A percentile compares a stretch with the other conserved stretches of the same genome.
phyloP scores from a whole-genome alignment of 768 basidiomycete species.

The Mycena albidolilacea region DNA sequence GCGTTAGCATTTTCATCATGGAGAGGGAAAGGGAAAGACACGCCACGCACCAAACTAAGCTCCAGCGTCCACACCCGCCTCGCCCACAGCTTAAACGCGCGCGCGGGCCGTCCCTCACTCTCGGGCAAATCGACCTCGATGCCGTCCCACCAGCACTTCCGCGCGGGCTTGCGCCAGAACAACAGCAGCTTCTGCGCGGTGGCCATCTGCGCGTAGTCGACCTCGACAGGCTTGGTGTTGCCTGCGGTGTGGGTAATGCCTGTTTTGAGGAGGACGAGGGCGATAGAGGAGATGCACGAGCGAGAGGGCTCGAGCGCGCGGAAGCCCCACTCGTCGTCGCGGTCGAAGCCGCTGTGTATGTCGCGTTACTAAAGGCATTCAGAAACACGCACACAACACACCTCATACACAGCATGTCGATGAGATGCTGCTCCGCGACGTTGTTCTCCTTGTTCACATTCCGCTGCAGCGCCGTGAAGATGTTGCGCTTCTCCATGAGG shows the following conservation, averaged over 20 bases:
- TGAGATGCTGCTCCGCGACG: slow-evolving; percentile 97
- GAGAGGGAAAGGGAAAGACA: neutral
- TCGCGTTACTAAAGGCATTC: neutral
- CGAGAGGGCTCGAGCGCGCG: slow-evolving; percentile 95
- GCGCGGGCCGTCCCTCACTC: slow-evolving; percentile 63
- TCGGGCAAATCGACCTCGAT: slow-evolving; percentile 88
- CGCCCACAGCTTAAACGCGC: slow-evolving; percentile 93
- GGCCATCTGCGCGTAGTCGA: slow-evolving; percentile 95
- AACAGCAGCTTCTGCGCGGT: slow-evolving; percentile 97
- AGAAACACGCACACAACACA: slow-evolving; percentile 59
- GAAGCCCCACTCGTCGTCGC: slow-evolving; percentile 99
- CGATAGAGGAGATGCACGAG: slow-evolving; percentile 98
- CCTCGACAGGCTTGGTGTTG: slow-evolving; percentile 79
- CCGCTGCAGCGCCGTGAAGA: slow-evolving; percentile 97
- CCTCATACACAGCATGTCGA: slow-evolving; percentile 99
- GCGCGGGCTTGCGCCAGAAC: slow-evolving; percentile 99
- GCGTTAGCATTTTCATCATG: no score
- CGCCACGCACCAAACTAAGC: slow-evolving; percentile 80
- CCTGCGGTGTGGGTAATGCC: slow-evolving; percentile 88
- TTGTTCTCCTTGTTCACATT: slow-evolving; percentile 99
- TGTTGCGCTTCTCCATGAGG: slow-evolving; percentile 90
- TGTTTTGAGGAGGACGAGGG: slow-evolving; percentile 96
- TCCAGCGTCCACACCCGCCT: slow-evolving; percentile 98
- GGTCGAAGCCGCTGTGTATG: slow-evolving; percentile 88
- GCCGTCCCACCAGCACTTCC: slow-evolving; percentile 99